Base-by-base conservation (phyloP, 1,284 basidiomycete genomes). In the Boletus holoroseus region DNA sequence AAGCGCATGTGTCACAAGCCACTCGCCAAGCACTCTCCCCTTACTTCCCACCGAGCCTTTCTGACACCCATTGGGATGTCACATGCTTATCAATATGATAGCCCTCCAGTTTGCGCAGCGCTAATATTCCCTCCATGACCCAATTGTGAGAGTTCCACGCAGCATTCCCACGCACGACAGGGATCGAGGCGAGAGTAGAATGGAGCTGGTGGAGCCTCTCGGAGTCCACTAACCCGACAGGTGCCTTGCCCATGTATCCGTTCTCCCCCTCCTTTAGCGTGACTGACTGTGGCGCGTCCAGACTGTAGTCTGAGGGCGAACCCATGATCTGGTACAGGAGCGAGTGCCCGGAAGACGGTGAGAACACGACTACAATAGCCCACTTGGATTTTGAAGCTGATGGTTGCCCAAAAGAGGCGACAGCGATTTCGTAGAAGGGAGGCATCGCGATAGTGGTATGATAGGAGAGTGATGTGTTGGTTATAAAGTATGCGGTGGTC, bases 271-370 rank as follows among this genome's bases (percentile, higher is more conserved):
- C 54, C 41, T 62, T 63, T 7, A 66, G 58, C 0, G 68, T 64
- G 50, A 68, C 64, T 1, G 64, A 66, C 49, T 68, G 68, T 3
- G 64, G 64, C 1, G 51, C 66, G 15, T 69, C 64, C 3, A 67
- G 52, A 31, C 55, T 54, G 41, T 64, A 69, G 60, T 68, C 63
- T 36, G 56, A 12, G 18, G 46, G n/a, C 1, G 62, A 62, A 22
- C 67, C 68, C 9, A 52, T 20, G 49, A 67, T 64, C 36, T 68
- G 66, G 47, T 67, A 67, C n/a, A 67, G 39, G 47, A 67, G 53
- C 0, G 68, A 67, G 50, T 62, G 55, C 36, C 53, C 63, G 2
- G 68, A 59, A 20, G 62, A 41, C 5, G 68, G 49, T 0, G 68
- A 54, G 55, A 69, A 61, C 2, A 62, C 31, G 47, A 68, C 67